Conservation (phyloP, 306 rosid genomes). For the Casuarina glauca region DNA sequence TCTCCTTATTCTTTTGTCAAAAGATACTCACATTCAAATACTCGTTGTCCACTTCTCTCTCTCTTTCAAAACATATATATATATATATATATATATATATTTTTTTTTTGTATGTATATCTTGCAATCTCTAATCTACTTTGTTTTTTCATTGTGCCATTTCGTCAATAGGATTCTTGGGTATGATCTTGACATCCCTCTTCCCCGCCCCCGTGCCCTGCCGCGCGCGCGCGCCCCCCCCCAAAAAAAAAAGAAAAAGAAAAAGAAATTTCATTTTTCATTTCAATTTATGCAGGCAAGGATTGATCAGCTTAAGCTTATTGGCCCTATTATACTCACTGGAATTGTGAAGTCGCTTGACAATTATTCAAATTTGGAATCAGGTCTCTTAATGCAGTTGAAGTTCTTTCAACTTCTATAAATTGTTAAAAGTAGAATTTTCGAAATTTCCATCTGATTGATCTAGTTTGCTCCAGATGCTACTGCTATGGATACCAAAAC, state of each 20-base stretch:
- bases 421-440: constrained; percentile 22
- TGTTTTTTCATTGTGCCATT: background rate
- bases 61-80: background rate
- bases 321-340: constrained; percentile 93
- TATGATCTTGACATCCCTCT: constrained; percentile 1
- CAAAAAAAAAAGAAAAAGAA: no score
- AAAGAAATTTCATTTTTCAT: constrained; percentile 16
- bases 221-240: no score
- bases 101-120: background rate
- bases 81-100: no score
- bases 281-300: constrained; percentile 64
- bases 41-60: background rate
- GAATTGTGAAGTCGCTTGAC: constrained; percentile 91
- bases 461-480: constrained; percentile 54
- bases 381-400: constrained; percentile 48
- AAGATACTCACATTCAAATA: background rate
- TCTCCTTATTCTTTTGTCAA: background rate
- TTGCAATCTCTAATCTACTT: background rate
- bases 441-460: constrained; percentile 17
- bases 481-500: constrained; percentile 73
- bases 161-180: background rate
- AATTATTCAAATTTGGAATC: constrained; percentile 60
- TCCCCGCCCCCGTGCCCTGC: background rate
- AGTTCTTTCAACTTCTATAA: constrained; percentile 5
- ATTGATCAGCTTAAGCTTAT: constrained; percentile 82